Conservation (phyloP, 305 asterid species). For the Solanum hybrid region DNA sequence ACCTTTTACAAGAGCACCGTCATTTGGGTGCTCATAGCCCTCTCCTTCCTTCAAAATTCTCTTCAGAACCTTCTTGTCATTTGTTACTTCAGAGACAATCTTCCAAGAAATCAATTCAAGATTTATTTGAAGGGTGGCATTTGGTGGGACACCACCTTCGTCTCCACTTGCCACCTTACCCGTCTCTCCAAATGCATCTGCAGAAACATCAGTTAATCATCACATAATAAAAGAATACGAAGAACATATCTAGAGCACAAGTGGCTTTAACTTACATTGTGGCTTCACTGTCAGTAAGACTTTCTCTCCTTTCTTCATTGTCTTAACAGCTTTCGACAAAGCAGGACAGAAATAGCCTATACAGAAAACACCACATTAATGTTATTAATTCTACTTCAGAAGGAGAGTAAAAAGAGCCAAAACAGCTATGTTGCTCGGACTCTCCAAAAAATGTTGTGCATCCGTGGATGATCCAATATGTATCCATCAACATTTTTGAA, state of each 20-base stretch:
- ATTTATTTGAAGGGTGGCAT: slow-evolving; percentile 13
- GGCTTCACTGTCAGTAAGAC: slow-evolving; percentile 11
- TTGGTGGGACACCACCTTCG: slow-evolving; percentile 9
- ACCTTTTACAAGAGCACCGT: slow-evolving; percentile 17
- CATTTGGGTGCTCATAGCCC: slow-evolving; percentile 18
- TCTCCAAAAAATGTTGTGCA: background rate
- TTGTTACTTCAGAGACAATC: slow-evolving; percentile 15
- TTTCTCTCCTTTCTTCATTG: slow-evolving; percentile 21
- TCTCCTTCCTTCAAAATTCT: slow-evolving; percentile 21
- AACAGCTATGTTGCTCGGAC: too few species aligned
- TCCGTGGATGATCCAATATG: background rate
- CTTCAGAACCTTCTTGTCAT: slow-evolving; percentile 19
- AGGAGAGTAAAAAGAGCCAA: background rate
- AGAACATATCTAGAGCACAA: background rate
- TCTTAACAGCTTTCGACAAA: slow-evolving; percentile 15
- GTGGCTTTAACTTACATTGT: slow-evolving; percentile 6
- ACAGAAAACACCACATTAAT: background rate
- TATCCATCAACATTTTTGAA: background rate
- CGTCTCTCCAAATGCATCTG: slow-evolving; percentile 23
- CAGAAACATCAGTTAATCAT: background rate
- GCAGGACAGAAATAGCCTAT: slow-evolving; percentile 24
- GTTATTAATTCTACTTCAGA: background rate
- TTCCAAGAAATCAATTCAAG: slow-evolving; percentile 23
- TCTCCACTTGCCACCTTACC: background rate
- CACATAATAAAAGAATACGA: background rate